Evolutionary conservation across 257 asterid genomes (phyloP), one percentile per base, ranked within the genome.

Genomic region (Solanum clarkiae): DNA sequence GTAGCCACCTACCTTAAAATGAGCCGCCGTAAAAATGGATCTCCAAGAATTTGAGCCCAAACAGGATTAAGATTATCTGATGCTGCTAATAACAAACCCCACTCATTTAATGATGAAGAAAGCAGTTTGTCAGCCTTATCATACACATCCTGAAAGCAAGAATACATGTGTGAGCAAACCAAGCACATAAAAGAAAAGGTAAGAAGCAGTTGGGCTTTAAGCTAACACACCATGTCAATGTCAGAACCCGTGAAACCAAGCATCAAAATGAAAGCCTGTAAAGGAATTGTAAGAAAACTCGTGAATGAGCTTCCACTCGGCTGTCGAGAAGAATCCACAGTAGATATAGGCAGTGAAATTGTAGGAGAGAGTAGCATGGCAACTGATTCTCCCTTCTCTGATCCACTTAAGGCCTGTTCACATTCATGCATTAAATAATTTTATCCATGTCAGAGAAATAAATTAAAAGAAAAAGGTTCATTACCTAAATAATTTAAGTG

Each of bases 381-480:
- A 87, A 92, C 91, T 54, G 94, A 91, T 89, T 96, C 99, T 84
- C 99, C 98, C 89, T 95, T 96, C 89, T 96, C 98, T 49, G 96
- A 87, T 83, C 98, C 98, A 88, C 91, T 90, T 85, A 96, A 86
- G 68, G 86, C 95, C 99, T 96, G 95, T 83, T 77, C 70, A 88
- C 45, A 66, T 29, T 54, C 82, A 77, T 9, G 26, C 82, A 77
- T 72, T 45, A 77, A 75, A 75, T 49, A 24, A 9, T 24, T 24
- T 51, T 51, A 24, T 24, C 42, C 26, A 51, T 51, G 42, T 53
- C 24, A 77, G 45, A 49, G 82, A n/a, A 77, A 77, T 77, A 51
- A 51, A 51, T 77, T 49, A 77, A 77, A 77, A 2, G 47, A 24
- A 77, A 29, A 51, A 15, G 63, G 63, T 77, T 51, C 63, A 51